Evolutionary conservation across 176 grass and related monocot species (phyloP).

Genomic region (Zoysia pacifica): DNA sequence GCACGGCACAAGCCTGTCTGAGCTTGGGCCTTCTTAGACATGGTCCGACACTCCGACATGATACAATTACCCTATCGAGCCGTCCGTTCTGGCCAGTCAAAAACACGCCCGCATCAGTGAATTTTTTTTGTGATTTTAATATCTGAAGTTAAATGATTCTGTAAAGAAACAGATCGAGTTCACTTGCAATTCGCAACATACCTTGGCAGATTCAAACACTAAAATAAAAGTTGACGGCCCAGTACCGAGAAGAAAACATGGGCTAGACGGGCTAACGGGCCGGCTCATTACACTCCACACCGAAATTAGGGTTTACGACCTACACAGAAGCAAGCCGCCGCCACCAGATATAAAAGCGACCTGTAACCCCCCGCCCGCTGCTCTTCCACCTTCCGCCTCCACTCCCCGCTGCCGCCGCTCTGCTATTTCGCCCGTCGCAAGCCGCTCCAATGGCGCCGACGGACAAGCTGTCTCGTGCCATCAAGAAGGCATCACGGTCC

Average conservation of each 20-base stretch:
- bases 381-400: conserved; percentile 20
- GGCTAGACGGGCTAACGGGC: not conserved
- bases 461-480: conserved; percentile 57
- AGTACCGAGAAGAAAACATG: not conserved
- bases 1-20: too few species aligned
- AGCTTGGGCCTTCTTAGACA: too few species aligned
- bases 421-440: conserved; percentile 36
- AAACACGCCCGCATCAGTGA: too few species aligned
- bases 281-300: not conserved
- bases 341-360: conserved; percentile 40
- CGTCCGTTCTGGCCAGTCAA: too few species aligned
- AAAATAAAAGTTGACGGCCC: not conserved
- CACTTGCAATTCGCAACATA: too few species aligned
- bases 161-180: not conserved
- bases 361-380: not conserved
- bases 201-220: too few species aligned
- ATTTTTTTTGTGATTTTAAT: not conserved
- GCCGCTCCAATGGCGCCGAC: conserved; percentile 47
- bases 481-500: conserved; percentile 75
- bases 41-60: too few species aligned
- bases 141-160: not conserved
- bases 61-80: too few species aligned
- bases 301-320: conserved; percentile 51
- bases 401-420: not conserved
- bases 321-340: not conserved